phyloP scores from a whole-genome alignment of 495 filamentous ascomycete species.

The Xanthoparmelia taractica region DNA sequence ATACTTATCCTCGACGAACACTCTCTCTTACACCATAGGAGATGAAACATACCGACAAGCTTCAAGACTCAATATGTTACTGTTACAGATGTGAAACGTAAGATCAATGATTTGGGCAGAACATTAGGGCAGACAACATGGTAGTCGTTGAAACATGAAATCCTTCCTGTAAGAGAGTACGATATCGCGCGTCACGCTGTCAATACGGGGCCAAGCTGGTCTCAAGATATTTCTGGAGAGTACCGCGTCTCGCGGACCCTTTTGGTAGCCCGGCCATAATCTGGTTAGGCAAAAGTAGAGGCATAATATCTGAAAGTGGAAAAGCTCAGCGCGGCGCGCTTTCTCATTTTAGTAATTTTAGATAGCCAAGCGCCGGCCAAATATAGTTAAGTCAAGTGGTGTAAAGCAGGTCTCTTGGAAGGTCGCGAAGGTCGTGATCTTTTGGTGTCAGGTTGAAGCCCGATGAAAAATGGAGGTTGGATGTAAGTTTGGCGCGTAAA shows the following conservation, averaged over 20 bases:
- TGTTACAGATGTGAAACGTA: slow-evolving; percentile 21
- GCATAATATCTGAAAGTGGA: neutral
- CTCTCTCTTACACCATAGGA: slow-evolving; percentile 9
- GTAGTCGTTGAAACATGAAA: slow-evolving; percentile 18
- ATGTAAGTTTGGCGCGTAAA: slow-evolving; percentile 16
- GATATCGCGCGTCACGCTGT: slow-evolving; percentile 27
- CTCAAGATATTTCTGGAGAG: slow-evolving; percentile 13
- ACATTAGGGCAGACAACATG: slow-evolving; percentile 6
- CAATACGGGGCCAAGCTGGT: slow-evolving; percentile 15
- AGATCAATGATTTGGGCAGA: neutral
- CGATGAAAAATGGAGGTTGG: slow-evolving; percentile 4
- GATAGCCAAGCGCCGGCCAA: slow-evolving; percentile 23
- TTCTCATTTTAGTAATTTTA: neutral
- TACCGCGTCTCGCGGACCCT: slow-evolving; percentile 11
- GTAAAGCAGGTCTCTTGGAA: slow-evolving; percentile 5
- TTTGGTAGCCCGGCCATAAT: neutral
- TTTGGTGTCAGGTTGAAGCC: slow-evolving; percentile 14
- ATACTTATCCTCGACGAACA: slow-evolving; percentile 27
- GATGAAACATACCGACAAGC: slow-evolving; percentile 23
- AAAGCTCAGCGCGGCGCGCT: slow-evolving; percentile 2
- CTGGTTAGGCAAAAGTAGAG: neutral
- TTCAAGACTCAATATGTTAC: neutral
- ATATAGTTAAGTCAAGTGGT: slow-evolving; percentile 10
- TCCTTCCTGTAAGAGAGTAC: slow-evolving; percentile 12
- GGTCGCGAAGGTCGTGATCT: slow-evolving; percentile 3